Percentiles rank a stretch among this genome's conserved stretches.
Evolutionary conservation across 345 rosid species (phyloP).

Genomic region (Eutrema heterophyllum): DNA sequence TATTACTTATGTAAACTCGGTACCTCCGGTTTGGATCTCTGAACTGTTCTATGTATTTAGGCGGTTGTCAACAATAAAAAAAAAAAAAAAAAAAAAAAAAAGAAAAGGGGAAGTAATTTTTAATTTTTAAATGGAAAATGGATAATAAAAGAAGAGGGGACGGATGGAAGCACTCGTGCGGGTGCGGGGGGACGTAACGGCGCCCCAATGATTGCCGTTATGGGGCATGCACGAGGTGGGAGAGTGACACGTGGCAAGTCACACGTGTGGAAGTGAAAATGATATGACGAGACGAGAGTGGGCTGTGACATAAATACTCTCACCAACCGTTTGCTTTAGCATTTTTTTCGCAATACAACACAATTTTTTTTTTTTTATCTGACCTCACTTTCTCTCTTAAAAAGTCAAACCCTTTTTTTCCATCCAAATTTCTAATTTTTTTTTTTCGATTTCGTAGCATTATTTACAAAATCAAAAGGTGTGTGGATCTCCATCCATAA

Average conservation of each 20-base stretch:
- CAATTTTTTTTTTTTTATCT: neutral
- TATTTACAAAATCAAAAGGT: too few species aligned
- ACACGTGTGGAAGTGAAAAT: constrained; percentile 26
- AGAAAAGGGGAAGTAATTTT: too few species aligned
- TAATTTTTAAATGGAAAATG: too few species aligned
- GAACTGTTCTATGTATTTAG: too few species aligned
- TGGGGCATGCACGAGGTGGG: constrained; percentile 26
- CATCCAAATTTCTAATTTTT: neutral
- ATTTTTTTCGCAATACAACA: neutral
- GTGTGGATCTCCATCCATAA: too few species aligned
- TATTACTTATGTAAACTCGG: too few species aligned
- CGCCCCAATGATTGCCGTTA: constrained; percentile 35
- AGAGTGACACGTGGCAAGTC: constrained; percentile 18
- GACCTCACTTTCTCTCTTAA: neutral
- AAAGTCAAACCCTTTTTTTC: neutral
- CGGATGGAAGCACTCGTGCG: constrained; percentile 30
- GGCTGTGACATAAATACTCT: constrained; percentile 26
- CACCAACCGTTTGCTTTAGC: constrained; percentile 25
- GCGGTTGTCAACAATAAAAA: too few species aligned
- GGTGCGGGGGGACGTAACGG: constrained; percentile 33
- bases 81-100: too few species aligned
- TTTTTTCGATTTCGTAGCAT: neutral
- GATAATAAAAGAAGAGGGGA: neutral
- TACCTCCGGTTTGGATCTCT: too few species aligned
- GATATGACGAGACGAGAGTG: constrained; percentile 25